These are phyloP conservation scores for Phytophthora fragariae DNA, from an alignment of 352 stramenopile genomes.

Conservation along the genomic window DNA sequence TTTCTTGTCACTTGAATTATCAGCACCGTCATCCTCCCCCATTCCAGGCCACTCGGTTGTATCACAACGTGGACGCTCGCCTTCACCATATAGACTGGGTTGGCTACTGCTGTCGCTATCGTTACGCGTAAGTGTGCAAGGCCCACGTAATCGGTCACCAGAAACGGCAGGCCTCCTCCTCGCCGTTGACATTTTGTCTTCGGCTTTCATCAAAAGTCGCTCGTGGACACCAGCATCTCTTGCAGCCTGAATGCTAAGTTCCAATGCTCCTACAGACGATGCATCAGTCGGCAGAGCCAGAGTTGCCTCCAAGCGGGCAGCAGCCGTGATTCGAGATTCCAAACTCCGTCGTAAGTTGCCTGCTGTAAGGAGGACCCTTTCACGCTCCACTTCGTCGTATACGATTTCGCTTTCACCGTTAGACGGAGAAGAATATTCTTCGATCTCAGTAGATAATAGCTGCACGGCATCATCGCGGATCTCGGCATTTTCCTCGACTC, in stretches of 20 bases:
- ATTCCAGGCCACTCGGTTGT: constrained; percentile 55
- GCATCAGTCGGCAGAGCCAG: constrained; percentile 52
- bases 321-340: constrained; percentile 56
- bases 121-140: constrained; percentile 28
- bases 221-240: constrained; percentile 68
- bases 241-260: constrained; percentile 64
- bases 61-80: constrained; percentile 43
- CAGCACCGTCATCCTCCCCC: constrained; percentile 38
- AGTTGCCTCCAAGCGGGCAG: constrained; percentile 54
- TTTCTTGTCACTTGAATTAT: constrained; percentile 45
- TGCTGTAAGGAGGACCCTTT: constrained; percentile 51
- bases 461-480: constrained; percentile 68
- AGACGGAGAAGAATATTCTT: constrained; percentile 50
- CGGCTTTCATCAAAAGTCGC: constrained; percentile 63
- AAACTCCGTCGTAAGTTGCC: constrained; percentile 58
- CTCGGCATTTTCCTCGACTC: constrained; percentile 60
- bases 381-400: constrained; percentile 43
- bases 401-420: constrained; percentile 32
- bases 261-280: constrained; percentile 56
- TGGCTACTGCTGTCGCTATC: constrained; percentile 45
- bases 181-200: constrained; percentile 59
- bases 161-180: constrained; percentile 31
- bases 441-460: constrained; percentile 58
- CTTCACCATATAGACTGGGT: constrained; percentile 20
- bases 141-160: constrained; percentile 34